phyloP scores from a whole-genome alignment of 2,329 filamentous ascomycete genomes.

The Beauveria bassiana region DNA sequence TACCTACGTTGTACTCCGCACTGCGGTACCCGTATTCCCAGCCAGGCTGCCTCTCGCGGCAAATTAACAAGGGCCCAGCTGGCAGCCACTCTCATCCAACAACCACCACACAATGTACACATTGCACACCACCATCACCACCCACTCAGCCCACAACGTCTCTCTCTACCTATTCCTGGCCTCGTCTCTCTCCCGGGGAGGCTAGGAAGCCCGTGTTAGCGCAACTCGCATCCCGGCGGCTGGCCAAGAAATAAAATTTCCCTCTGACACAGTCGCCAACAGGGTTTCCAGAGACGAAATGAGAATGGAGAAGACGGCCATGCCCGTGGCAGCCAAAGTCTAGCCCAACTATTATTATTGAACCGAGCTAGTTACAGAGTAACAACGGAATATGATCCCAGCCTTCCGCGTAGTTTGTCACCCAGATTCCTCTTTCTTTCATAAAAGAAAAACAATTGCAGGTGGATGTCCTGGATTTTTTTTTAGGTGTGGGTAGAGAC shows the following conservation, averaged over 20 bases:
- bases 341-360: not conserved
- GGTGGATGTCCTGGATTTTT: not conserved
- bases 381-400: not conserved
- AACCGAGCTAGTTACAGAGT: not conserved
- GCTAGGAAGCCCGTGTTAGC: slow-evolving; percentile 10
- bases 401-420: not conserved
- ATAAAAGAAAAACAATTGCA: not conserved
- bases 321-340: not conserved
- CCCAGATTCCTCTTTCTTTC: not conserved
- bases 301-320: slow-evolving; percentile 1
- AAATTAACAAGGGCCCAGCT: slow-evolving; percentile 3
- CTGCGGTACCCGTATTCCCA: not conserved
- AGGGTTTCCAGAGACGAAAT: not conserved
- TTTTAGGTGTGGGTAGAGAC: not conserved
- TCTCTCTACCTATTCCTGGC: slow-evolving; percentile 3
- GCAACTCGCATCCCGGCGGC: not conserved
- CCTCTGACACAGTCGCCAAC: not conserved
- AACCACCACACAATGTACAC: not conserved
- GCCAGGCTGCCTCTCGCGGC: slow-evolving; percentile 6
- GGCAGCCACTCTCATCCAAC: not conserved
- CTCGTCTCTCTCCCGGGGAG: slow-evolving; percentile 3
- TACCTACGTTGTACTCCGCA: not conserved
- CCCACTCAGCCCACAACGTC: not conserved
- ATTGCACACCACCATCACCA: not conserved
- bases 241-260: not conserved